phyloP scores from a whole-genome alignment of 768 basidiomycete genomes.

The Tremella mesenterica region DNA sequence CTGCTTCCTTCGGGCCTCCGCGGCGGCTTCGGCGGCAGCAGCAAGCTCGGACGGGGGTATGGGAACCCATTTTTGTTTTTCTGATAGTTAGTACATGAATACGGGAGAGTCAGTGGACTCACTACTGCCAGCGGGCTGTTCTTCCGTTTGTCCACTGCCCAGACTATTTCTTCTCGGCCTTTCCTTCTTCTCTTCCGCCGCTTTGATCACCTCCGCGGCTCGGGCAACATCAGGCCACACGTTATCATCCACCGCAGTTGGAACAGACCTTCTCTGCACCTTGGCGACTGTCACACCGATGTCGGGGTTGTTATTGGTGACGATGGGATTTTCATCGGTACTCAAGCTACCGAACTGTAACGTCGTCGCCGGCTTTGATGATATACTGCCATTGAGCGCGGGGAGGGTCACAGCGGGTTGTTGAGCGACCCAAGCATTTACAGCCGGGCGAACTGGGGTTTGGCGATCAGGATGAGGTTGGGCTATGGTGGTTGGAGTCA shows the following conservation, averaged over 20 bases:
- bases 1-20: constrained; percentile 10
- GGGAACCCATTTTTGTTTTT: constrained; percentile 58
- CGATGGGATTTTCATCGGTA: too few relatives aligned
- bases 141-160: constrained; percentile 14
- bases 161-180: constrained; percentile 24
- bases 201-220: constrained; percentile 22
- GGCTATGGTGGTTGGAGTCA: neutral
- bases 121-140: constrained; percentile 18
- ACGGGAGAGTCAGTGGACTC: neutral
- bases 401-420: neutral
- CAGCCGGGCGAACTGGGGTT: constrained; percentile 21
- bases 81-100: constrained; percentile 26
- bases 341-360: too few relatives aligned
- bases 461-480: neutral
- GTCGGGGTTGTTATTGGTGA: neutral
- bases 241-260: constrained; percentile 13
- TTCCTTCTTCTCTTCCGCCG: constrained; percentile 22
- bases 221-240: constrained; percentile 36
- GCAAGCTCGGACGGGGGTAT: constrained; percentile 55
- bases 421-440: constrained; percentile 37
- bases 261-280: constrained; percentile 12
- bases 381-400: too few relatives aligned
- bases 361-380: too few relatives aligned
- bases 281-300: neutral
- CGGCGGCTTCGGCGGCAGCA: constrained; percentile 49